Evolutionary conservation across 2,329 filamentous ascomycete genomes (phyloP).

Genomic region (Chrysoporthe cubensis): DNA sequence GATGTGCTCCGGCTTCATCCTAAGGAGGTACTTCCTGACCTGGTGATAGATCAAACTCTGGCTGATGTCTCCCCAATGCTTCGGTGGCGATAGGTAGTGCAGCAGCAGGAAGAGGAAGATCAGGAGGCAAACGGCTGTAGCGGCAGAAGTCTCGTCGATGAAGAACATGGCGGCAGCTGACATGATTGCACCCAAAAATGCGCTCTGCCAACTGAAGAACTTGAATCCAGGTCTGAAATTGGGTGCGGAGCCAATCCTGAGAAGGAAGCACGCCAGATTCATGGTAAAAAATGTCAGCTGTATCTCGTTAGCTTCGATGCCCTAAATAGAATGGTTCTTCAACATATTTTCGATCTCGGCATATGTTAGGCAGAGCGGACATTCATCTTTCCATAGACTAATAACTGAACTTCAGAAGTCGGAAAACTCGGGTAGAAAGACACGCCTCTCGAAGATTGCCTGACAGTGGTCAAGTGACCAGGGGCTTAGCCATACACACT

Average conservation of each 20-base stretch:
- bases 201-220: conserved; percentile 87
- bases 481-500: background rate
- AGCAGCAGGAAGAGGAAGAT: conserved; percentile 82
- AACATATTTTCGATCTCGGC: background rate
- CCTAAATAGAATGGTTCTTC: background rate
- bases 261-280: conserved; percentile 83
- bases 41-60: conserved; percentile 87
- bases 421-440: too few species aligned
- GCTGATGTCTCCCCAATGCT: conserved; percentile 88
- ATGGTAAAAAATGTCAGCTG: conserved; percentile 88
- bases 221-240: conserved; percentile 89
- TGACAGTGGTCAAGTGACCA: background rate
- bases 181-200: conserved; percentile 72
- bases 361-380: background rate
- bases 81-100: conserved; percentile 83
- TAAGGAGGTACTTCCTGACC: conserved; percentile 83
- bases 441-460: background rate
- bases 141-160: conserved; percentile 80
- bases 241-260: conserved; percentile 85
- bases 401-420: background rate
- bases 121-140: conserved; percentile 73
- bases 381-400: background rate
- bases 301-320: conserved; percentile 26
- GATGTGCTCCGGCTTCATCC: conserved; percentile 85
- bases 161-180: conserved; percentile 88